Evolutionary conservation across 2,329 filamentous ascomycete species (phyloP).

Genomic region (Fusarium miscanthi): DNA sequence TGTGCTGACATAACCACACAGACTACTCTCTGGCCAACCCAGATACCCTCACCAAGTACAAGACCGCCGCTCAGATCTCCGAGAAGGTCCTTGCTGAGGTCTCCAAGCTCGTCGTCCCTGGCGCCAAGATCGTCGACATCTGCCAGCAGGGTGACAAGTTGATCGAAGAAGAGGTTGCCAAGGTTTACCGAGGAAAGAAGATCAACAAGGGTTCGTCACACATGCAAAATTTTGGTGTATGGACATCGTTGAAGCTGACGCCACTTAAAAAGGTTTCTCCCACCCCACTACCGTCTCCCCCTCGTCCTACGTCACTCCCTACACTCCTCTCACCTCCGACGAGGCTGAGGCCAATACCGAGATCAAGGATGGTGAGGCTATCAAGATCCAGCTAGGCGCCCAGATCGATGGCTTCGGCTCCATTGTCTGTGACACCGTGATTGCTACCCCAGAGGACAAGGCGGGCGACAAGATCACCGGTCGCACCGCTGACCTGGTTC

Average conservation of each 20-base stretch:
- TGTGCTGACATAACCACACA: constrained; percentile 52
- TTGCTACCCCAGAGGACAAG: constrained; percentile 73
- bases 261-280: constrained; percentile 72
- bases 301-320: constrained; percentile 93
- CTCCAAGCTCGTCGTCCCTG: constrained; percentile 77
- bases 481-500: constrained; percentile 84
- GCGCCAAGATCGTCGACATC: constrained; percentile 91
- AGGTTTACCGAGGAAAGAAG: constrained; percentile 99
- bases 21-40: constrained; percentile 92
- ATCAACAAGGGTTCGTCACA: constrained; percentile 80
- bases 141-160: constrained; percentile 97
- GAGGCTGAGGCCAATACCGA: constrained; percentile 82
- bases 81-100: constrained; percentile 95
- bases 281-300: constrained; percentile 97
- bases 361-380: constrained; percentile 85
- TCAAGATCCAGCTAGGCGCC: constrained; percentile 99
- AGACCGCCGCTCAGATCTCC: constrained; percentile 93
- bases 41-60: constrained; percentile 98
- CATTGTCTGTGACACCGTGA: constrained; percentile 92
- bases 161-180: constrained; percentile 89
- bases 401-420: constrained; percentile 98
- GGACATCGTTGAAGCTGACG: constrained; percentile 38
- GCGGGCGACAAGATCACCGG: constrained; percentile 75
- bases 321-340: constrained; percentile 91
- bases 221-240: not conserved